Evolutionary conservation across 208 protist genomes (phyloP).

Genomic region (Crithidia thermophila): DNA sequence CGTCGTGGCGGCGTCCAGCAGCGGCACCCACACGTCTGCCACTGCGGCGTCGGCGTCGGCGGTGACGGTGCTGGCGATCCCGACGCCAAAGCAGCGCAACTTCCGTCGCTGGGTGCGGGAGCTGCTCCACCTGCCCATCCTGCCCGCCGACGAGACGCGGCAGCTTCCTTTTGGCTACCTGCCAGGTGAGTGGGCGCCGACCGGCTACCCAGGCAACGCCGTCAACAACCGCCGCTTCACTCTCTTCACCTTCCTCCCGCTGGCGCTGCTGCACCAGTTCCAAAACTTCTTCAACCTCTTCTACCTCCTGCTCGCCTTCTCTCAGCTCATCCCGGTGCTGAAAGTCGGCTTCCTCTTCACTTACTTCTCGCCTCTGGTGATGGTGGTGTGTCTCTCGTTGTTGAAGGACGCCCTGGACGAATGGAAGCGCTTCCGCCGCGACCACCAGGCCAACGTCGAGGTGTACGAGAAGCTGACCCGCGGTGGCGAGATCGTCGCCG

Average conservation of each 20-base stretch:
- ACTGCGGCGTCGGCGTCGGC: not conserved
- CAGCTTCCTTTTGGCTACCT: conserved; percentile 59
- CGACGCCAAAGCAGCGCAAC: conserved; percentile 21
- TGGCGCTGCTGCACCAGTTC: conserved; percentile 81
- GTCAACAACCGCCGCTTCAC: conserved; percentile 87
- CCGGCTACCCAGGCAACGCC: conserved; percentile 66
- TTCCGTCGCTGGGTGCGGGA: conserved; percentile 20
- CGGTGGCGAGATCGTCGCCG: conserved; percentile 43
- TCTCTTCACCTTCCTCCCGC: conserved; percentile 78
- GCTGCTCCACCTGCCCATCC: conserved; percentile 37
- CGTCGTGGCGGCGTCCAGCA: not conserved
- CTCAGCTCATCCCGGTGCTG: conserved; percentile 77
- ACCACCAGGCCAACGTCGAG: conserved; percentile 83
- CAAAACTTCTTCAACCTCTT: conserved; percentile 86
- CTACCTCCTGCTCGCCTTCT: conserved; percentile 85
- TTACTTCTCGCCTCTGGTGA: conserved; percentile 94
- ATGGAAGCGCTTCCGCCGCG: conserved; percentile 90
- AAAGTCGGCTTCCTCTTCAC: conserved; percentile 95
- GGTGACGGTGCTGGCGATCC: conserved; percentile 25
- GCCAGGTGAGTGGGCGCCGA: conserved; percentile 39
- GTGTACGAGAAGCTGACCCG: conserved; percentile 65
- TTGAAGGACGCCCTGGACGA: conserved; percentile 96
- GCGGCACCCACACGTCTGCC: too few relatives aligned
- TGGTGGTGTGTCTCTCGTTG: conserved; percentile 92
- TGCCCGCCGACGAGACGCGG: conserved; percentile 36